Percentiles rank a stretch among this genome's conserved stretches.
Evolutionary conservation across 2,329 filamentous ascomycete species (phyloP).

Genomic region (Exophiala aquamarina): DNA sequence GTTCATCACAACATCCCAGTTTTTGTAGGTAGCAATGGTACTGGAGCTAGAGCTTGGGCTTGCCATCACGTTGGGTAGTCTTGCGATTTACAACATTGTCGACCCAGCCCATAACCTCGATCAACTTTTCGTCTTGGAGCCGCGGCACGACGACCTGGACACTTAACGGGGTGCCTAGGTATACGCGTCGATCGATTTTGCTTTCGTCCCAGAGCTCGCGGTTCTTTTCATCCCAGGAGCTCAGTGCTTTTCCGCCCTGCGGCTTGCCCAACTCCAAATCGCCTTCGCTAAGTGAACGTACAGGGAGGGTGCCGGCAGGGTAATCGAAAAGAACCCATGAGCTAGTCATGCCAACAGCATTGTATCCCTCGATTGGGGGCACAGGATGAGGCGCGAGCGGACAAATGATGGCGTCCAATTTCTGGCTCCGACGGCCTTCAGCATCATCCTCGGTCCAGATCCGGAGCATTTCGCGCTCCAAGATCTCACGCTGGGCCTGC

Average conservation of each 20-base stretch:
- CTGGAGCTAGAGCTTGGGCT: slow-evolving; percentile 14
- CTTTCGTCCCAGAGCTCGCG: slow-evolving; percentile 56
- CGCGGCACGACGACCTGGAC: slow-evolving; percentile 59
- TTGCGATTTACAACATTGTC: slow-evolving; percentile 43
- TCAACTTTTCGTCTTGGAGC: slow-evolving; percentile 54
- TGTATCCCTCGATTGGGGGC: slow-evolving; percentile 62
- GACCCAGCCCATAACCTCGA: slow-evolving; percentile 54
- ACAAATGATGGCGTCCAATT: slow-evolving; percentile 62
- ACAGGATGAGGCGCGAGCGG: slow-evolving; percentile 65
- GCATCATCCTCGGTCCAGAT: slow-evolving; percentile 50
- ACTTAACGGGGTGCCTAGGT: slow-evolving; percentile 55
- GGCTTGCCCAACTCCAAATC: slow-evolving; percentile 54
- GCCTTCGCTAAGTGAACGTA: slow-evolving; percentile 47
- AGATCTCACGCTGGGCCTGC: slow-evolving; percentile 51
- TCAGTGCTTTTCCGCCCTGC: slow-evolving; percentile 42
- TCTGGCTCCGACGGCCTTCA: slow-evolving; percentile 37
- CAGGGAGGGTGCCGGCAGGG: slow-evolving; percentile 58
- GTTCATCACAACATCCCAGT: too few relatives aligned
- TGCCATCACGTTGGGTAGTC: neutral
- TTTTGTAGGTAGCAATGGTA: too few relatives aligned
- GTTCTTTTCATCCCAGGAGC: slow-evolving; percentile 63
- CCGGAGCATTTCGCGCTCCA: slow-evolving; percentile 56
- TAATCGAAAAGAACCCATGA: slow-evolving; percentile 64
- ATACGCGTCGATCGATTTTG: slow-evolving; percentile 53
- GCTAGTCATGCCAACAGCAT: slow-evolving; percentile 62